Evolutionary conservation across 495 filamentous ascomycete species (phyloP), one percentile per base, ranked within the genome.

Genomic region (Xylaria grammica): DNA sequence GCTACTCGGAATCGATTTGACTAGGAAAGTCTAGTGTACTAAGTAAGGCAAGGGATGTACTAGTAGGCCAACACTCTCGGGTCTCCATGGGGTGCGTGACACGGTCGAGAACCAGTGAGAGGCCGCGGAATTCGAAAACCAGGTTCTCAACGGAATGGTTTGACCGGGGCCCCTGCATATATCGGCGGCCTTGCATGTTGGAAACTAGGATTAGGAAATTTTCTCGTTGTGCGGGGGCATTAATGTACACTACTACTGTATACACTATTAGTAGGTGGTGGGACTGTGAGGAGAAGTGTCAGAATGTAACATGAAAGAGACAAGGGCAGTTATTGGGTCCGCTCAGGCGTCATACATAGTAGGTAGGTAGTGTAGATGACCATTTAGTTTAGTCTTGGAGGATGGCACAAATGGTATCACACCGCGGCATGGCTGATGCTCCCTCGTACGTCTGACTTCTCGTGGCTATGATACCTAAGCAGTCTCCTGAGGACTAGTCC

Each of bases 201-300:
- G 26, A 19, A n/a, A 49, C 45, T 20, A 44, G 46, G 59, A 19
- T 27, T 19, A 38, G 19, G 48, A n/a, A 34, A 42, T 32, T 13
- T 53, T 17, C 26, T 53, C n/a, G 15, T 10, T 19, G 4, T 53
- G 60, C 49, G 60, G 60, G 49, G 60, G 45, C 42, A 4, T 46
- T 36, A 27, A 52, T 40, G 29, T 40, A 38, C 40, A 3, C 13
- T 10, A 17, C 15, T 6, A 9, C 6, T 50, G 19, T 3, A 24
- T 15, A 38, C 8, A 36, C 24, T 60, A n/a, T n/a, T n/a, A n/a
- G n/a, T n/a, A 51, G 32, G 9, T 22, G 22, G 48, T 52, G 58
- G 58, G 24, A 61, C 48, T 36, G 29, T 60, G 58, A 61, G 46
- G 58, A 52, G 45, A 61, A 61, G 57, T 29, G 3, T 50, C 32